A percentile compares a stretch with the other conserved stretches of the same genome.
phyloP scores from a whole-genome alignment of 306 rosid genomes.

The Acmispon strigosus region DNA sequence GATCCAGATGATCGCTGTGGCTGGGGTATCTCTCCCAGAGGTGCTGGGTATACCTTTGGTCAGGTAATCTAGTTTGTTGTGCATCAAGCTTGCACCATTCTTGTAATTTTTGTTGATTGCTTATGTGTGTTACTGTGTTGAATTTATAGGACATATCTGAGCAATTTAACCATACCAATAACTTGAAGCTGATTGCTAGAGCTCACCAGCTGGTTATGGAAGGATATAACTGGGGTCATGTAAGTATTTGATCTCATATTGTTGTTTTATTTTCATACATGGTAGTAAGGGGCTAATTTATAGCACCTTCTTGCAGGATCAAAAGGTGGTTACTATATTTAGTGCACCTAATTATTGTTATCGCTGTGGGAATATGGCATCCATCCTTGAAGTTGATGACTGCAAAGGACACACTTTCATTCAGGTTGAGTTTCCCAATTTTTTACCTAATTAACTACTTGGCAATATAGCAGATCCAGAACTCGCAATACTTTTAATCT shows the following conservation, averaged over 20 bases:
- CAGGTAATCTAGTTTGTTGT: conserved; percentile 49
- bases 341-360: conserved; percentile 95
- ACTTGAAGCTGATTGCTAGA: conserved; percentile 89
- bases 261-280: background rate
- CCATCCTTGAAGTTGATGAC: conserved; percentile 91
- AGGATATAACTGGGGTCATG: conserved; percentile 96
- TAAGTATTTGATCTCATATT: conserved; percentile 23
- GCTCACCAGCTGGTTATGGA: conserved; percentile 99
- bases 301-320: conserved; percentile 49
- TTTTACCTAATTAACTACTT: background rate
- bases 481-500: background rate
- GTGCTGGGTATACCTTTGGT: conserved; percentile 94
- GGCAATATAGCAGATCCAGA: background rate
- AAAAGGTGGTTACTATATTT: conserved; percentile 92
- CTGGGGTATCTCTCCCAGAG: conserved; percentile 96
- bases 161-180: conserved; percentile 91
- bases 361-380: conserved; percentile 97
- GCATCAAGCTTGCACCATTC: background rate
- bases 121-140: background rate
- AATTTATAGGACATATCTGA: conserved; percentile 83
- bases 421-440: conserved; percentile 51
- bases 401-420: conserved; percentile 95
- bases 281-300: background rate
- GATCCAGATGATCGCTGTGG: conserved; percentile 98
- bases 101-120: background rate